These are phyloP conservation scores for Galeopsis tetrahit DNA, from an alignment of 257 asterid genomes.

Conservation along the genomic window DNA sequence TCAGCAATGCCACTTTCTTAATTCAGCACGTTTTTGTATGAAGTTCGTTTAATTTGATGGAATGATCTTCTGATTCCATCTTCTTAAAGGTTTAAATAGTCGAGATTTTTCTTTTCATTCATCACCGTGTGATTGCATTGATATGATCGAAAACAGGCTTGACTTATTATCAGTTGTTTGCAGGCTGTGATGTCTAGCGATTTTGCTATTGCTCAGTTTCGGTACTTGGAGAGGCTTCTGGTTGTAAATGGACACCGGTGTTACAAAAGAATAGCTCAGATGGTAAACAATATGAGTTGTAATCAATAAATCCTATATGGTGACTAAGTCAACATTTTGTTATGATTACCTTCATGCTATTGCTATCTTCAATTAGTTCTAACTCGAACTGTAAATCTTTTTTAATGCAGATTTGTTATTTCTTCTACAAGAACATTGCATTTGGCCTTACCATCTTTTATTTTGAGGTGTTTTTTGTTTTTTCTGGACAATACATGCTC, in stretches of 20 bases:
- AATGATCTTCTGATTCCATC: slow-evolving; percentile 9
- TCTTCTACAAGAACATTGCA: slow-evolving; percentile 98
- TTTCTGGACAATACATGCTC: slow-evolving; percentile 96
- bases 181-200: slow-evolving; percentile 99
- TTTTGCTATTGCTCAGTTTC: slow-evolving; percentile 95
- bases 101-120: not conserved
- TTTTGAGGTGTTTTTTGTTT: slow-evolving; percentile 93
- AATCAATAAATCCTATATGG: slow-evolving; percentile 20
- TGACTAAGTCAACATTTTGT: not conserved
- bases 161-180: slow-evolving; percentile 46
- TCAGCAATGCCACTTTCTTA: not conserved
- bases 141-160: slow-evolving; percentile 33
- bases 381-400: slow-evolving; percentile 27
- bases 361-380: slow-evolving; percentile 17
- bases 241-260: slow-evolving; percentile 99
- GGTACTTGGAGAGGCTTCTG: slow-evolving; percentile 93
- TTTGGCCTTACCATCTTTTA: slow-evolving; percentile 97
- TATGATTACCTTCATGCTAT: slow-evolving; percentile 1
- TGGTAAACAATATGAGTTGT: slow-evolving; percentile 57
- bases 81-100: not conserved
- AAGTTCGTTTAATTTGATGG: not conserved
- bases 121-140: slow-evolving; percentile 19
- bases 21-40: not conserved
- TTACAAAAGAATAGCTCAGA: slow-evolving; percentile 97
- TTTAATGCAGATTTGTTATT: slow-evolving; percentile 83